Evolutionary conservation across 805 yeast genomes (phyloP), one percentile per base, ranked within the genome.

Genomic region (Candida oleophila): DNA sequence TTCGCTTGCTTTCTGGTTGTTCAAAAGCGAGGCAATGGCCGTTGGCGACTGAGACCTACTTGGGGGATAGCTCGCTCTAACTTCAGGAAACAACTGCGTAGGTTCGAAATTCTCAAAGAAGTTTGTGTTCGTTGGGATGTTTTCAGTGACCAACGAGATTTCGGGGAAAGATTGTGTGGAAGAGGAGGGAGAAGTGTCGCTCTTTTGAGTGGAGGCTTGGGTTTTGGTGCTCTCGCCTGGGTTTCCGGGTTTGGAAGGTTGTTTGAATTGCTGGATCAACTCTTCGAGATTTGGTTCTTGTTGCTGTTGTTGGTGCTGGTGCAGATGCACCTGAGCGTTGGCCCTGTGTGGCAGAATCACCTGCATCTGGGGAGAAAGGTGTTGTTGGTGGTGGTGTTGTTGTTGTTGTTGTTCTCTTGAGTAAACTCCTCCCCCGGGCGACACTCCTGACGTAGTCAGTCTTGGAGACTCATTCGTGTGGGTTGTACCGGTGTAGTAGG

Each of bases 81-180:
- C 58, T 20, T 59, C 66, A 3, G 83, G 83, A 53, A 80, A 80
- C 51, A 80, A 68, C 50, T 78, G 83, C 14, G 81, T 71, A 15
- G 83, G 83, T 57, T 79, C 80, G 61, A 80, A 80, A 50, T 76
- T 76, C 44, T 76, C 80, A 45, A 71, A 66, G 55, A 76, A 75
- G 22, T 67, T 68, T 46, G 58, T 66, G 38, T 71, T 69, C 30
- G 77, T 69, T 18, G 85, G 72, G 47, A 79, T 66, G 48, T 69
- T 74, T 47, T 74, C 74, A 7, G 85, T 78, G 44, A 81, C 76
- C 41, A 82, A 72, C 15, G 82, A 70, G 64, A 83, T 81, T 33
- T 75, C 79, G 25, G 78, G 76, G 49, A 84, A 71, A 9, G 74
- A 68, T 33, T 61, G 60, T 11, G 62, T 54, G 3, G 73, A 66